Percentiles rank a stretch among this genome's conserved stretches.
These are phyloP conservation scores for Cyberlindnera saturnus DNA, from an alignment of 805 yeast genomes.

Conservation along the genomic window DNA sequence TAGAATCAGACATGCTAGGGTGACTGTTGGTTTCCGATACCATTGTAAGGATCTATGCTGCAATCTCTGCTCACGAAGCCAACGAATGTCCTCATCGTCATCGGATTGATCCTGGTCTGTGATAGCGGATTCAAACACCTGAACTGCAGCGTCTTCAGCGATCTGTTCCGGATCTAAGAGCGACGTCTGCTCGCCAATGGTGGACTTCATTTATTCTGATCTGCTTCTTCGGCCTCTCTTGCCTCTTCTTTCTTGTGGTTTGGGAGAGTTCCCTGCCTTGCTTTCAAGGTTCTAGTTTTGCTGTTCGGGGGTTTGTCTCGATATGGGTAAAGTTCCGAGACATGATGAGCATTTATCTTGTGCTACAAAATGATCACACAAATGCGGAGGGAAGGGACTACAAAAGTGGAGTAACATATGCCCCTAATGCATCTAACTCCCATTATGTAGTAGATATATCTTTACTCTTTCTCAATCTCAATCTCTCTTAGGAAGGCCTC, in stretches of 20 bases:
- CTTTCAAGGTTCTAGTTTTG: too few relatives aligned
- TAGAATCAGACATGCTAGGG: conserved; percentile 38
- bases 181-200: background rate
- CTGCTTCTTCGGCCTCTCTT: conserved; percentile 20
- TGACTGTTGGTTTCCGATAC: conserved; percentile 51
- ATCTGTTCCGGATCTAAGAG: conserved; percentile 2
- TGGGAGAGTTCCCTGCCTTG: too few relatives aligned
- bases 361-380: too few relatives aligned
- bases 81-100: conserved; percentile 37
- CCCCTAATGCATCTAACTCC: too few relatives aligned
- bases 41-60: conserved; percentile 41
- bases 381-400: too few relatives aligned
- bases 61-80: conserved; percentile 44
- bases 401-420: too few relatives aligned
- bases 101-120: conserved; percentile 26
- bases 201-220: too few relatives aligned
- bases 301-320: too few relatives aligned
- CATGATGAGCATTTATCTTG: too few relatives aligned
- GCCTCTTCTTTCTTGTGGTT: conserved; percentile 35
- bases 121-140: conserved; percentile 36
- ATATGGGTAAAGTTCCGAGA: too few relatives aligned
- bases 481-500: conserved; percentile 1
- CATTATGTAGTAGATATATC: too few relatives aligned
- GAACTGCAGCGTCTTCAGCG: conserved; percentile 12
- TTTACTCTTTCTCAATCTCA: too few relatives aligned